phyloP scores from a whole-genome alignment of 2,329 filamentous ascomycete species.

The Alternaria angustiovoidea region DNA sequence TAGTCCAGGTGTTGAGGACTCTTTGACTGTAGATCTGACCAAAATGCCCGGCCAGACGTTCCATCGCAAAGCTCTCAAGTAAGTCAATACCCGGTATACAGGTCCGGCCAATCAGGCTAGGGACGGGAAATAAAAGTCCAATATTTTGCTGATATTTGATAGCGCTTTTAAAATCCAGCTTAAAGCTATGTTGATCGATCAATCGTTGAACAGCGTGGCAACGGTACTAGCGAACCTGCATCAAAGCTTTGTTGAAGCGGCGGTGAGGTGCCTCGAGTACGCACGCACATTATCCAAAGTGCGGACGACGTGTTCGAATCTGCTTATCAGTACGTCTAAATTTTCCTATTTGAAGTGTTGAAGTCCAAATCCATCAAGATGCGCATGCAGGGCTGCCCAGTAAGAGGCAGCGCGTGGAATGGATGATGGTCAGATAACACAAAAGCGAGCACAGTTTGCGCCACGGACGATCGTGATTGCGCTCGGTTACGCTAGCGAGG shows the following conservation, averaged over 20 bases:
- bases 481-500: slow-evolving; percentile 17
- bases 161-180: slow-evolving; percentile 82
- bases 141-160: slow-evolving; percentile 26
- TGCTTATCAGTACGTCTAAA: slow-evolving; percentile 66
- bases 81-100: slow-evolving; percentile 49
- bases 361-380: slow-evolving; percentile 18
- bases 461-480: slow-evolving; percentile 25
- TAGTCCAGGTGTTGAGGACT: slow-evolving; percentile 66
- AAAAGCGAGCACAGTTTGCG: slow-evolving; percentile 20
- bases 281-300: slow-evolving; percentile 64
- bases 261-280: slow-evolving; percentile 74
- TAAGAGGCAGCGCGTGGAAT: slow-evolving; percentile 13
- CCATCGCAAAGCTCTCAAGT: slow-evolving; percentile 76
- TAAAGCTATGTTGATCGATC: slow-evolving; percentile 84
- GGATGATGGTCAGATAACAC: slow-evolving; percentile 22
- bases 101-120: slow-evolving; percentile 13
- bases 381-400: slow-evolving; percentile 20
- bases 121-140: slow-evolving; percentile 2
- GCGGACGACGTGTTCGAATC: slow-evolving; percentile 63
- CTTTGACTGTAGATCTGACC: slow-evolving; percentile 80
- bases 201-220: slow-evolving; percentile 72
- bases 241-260: slow-evolving; percentile 77
- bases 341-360: slow-evolving; percentile 9
- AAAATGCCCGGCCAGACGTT: slow-evolving; percentile 79
- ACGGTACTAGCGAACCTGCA: slow-evolving; percentile 79